Evolutionary conservation across 2,329 filamentous ascomycete genomes (phyloP).

Genomic region (Pleoardoris graminearum): DNA sequence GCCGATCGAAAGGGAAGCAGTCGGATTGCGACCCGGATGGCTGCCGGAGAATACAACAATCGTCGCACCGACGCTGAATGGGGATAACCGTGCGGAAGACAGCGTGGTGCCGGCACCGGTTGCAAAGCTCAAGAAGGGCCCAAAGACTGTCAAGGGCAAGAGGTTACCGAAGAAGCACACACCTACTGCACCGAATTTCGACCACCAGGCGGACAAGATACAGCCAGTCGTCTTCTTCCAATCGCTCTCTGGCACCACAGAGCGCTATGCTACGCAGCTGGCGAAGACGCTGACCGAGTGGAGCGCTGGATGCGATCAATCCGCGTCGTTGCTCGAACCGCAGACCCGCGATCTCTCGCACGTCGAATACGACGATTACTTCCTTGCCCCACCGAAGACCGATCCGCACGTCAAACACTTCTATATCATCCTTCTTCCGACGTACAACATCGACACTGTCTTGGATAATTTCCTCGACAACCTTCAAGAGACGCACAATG

Average conservation of each 20-base stretch:
- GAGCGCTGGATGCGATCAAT: conserved; percentile 34
- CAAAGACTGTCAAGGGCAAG: conserved; percentile 47
- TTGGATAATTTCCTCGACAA: conserved; percentile 86
- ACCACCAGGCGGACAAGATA: conserved; percentile 52
- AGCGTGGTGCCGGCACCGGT: conserved; percentile 22
- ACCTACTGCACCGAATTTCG: conserved; percentile 24
- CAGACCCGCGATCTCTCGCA: conserved; percentile 78
- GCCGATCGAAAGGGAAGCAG: conserved; percentile 35
- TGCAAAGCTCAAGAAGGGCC: conserved; percentile 34
- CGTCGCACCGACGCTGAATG: conserved; percentile 21
- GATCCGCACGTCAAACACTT: conserved; percentile 64
- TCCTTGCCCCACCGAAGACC: conserved; percentile 72
- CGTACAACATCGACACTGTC: conserved; percentile 94
- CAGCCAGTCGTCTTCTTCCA: conserved; percentile 86
- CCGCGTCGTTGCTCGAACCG: conserved; percentile 57
- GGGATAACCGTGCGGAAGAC: conserved; percentile 38
- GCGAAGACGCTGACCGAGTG: conserved; percentile 57
- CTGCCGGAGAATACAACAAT: conserved; percentile 39
- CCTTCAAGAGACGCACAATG: conserved; percentile 88
- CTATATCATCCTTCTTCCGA: conserved; percentile 83
- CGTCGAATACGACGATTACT: conserved; percentile 91
- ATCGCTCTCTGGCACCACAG: conserved; percentile 81
- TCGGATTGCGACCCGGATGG: conserved; percentile 42
- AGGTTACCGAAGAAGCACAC: conserved; percentile 27
- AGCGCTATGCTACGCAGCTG: conserved; percentile 70